Conservation (phyloP, 176 grass and related monocot species). For the Areca catechu region DNA sequence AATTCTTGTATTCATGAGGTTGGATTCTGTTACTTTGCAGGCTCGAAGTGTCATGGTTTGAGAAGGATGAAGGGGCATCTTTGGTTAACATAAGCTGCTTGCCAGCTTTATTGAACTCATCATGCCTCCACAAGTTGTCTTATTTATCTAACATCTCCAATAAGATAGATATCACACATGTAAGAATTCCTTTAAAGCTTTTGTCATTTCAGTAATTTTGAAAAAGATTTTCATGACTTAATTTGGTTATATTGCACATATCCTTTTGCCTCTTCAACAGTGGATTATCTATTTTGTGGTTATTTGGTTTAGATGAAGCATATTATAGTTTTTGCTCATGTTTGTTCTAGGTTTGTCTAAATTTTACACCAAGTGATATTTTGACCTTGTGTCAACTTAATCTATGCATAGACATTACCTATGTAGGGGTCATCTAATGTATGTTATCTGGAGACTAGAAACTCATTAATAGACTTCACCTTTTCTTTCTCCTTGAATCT, state of each 20-base stretch:
- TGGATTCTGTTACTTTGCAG: constrained; percentile 34
- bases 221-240: constrained; percentile 10
- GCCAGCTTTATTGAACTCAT: constrained; percentile 75
- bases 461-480: no score
- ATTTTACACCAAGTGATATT: no score
- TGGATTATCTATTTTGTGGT: no score
- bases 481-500: no score
- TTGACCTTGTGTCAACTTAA: no score
- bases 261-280: no score
- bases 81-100: constrained; percentile 80
- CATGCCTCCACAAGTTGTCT: constrained; percentile 77
- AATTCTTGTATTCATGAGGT: constrained; percentile 1
- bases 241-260: not conserved
- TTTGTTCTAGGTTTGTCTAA: no score
- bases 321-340: no score
- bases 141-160: constrained; percentile 56
- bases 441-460: no score
- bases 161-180: constrained; percentile 53
- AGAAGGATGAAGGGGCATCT: constrained; percentile 55
- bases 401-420: no score
- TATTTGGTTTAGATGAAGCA: no score
- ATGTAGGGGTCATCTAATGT: no score
- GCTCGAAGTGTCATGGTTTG: constrained; percentile 65
- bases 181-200: constrained; percentile 13
- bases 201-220: constrained; percentile 3